A percentile compares a stretch with the other conserved stretches of the same genome.
phyloP scores from a whole-genome alignment of 164 flowering plant genomes.

The Vitis rotundifolia region DNA sequence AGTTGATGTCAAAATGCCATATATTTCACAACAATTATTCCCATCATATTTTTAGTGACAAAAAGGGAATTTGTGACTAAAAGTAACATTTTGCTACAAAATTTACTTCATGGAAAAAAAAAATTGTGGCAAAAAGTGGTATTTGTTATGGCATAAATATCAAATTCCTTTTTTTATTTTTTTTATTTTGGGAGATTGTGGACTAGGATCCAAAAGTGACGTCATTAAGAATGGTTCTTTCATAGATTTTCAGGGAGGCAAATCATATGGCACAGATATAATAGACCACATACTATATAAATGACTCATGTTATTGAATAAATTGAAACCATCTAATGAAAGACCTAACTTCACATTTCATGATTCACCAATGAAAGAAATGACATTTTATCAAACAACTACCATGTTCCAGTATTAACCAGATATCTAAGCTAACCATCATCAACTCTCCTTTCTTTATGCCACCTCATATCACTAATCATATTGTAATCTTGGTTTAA shows the following conservation, averaged over 20 bases:
- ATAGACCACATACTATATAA: slow-evolving; percentile 15
- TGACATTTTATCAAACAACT: background rate
- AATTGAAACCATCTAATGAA: slow-evolving; percentile 6
- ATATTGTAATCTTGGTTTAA: background rate
- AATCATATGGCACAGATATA: slow-evolving; percentile 5
- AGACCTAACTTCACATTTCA: slow-evolving; percentile 5
- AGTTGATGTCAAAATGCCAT: too few species aligned
- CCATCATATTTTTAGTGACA: too few species aligned
- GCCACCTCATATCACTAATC: background rate
- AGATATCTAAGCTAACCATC: background rate
- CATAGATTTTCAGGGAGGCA: slow-evolving; percentile 18
- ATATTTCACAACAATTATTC: too few species aligned
- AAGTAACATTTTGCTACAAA: too few species aligned
- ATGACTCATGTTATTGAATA: too few species aligned
- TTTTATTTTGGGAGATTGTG: slow-evolving; percentile 5
- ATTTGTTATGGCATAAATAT: too few species aligned
- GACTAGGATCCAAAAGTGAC: slow-evolving; percentile 9
- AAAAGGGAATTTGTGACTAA: too few species aligned
- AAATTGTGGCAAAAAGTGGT: too few species aligned
- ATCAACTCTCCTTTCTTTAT: background rate
- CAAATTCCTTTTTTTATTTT: too few species aligned
- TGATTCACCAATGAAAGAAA: background rate
- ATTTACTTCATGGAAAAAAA: too few species aligned
- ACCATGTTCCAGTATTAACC: background rate
- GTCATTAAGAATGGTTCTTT: background rate